phyloP scores from a whole-genome alignment of 306 rosid species.

The Rosa lucieae region DNA sequence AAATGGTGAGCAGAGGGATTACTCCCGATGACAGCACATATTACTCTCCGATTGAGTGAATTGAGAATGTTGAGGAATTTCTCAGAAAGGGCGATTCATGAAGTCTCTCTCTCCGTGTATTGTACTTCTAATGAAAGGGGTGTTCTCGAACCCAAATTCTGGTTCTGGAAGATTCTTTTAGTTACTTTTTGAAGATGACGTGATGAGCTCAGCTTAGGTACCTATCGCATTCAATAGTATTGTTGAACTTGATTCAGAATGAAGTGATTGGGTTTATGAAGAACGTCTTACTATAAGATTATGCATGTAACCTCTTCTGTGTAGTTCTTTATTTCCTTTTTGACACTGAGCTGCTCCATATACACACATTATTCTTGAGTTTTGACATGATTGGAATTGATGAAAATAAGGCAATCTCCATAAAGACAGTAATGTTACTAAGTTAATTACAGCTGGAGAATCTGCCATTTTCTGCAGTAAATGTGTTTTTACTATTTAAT shows the following conservation, averaged over 20 bases:
- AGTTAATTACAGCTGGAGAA: not conserved
- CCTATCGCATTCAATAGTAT: constrained; percentile 16
- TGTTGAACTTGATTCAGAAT: constrained; percentile 18
- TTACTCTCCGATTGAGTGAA: constrained; percentile 58
- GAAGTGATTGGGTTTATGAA: constrained; percentile 8
- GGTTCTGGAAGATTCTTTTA: constrained; percentile 9
- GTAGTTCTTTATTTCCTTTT: not conserved
- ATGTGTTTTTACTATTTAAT: not conserved
- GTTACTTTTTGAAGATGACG: constrained; percentile 7
- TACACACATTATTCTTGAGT: constrained; percentile 8
- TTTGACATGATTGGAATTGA: not conserved
- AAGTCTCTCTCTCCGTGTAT: constrained; percentile 20
- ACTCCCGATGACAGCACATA: constrained; percentile 77
- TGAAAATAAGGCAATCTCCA: not conserved
- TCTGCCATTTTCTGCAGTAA: not conserved
- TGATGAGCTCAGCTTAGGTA: constrained; percentile 22
- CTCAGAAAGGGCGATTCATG: constrained; percentile 37
- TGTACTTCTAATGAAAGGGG: constrained; percentile 12
- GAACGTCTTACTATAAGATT: constrained; percentile 18
- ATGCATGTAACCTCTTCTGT: not conserved
- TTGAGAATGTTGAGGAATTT: constrained; percentile 37
- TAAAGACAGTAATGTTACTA: not conserved
- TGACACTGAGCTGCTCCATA: not conserved
- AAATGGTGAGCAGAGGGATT: constrained; percentile 75
- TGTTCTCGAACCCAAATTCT: constrained; percentile 20